These are phyloP conservation scores for Globisporangium abappressorium DNA, from an alignment of 352 stramenopile species.

Conservation along the genomic window DNA sequence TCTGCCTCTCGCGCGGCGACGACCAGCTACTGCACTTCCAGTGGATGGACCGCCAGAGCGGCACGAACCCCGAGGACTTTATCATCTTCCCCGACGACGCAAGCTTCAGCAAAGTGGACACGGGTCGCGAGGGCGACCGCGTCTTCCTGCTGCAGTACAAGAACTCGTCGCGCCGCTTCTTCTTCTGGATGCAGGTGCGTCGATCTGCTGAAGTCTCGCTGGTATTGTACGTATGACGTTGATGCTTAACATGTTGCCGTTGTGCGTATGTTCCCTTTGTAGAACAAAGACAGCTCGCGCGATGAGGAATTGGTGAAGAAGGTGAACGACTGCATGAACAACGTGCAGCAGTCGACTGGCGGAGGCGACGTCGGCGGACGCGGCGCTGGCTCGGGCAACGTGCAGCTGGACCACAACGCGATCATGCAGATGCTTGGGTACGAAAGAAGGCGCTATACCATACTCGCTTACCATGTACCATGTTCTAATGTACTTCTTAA, in stretches of 20 bases:
- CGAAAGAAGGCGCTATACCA: neutral
- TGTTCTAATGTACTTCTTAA: neutral
- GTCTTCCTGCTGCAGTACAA: constrained; percentile 94
- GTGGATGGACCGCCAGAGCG: constrained; percentile 89
- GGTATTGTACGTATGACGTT: neutral
- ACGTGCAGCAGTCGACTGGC: constrained; percentile 47
- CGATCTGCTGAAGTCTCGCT: neutral
- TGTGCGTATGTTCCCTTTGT: neutral
- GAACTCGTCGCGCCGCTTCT: constrained; percentile 89
- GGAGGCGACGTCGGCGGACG: constrained; percentile 25
- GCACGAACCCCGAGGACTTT: constrained; percentile 84
- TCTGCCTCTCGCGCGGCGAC: constrained; percentile 81
- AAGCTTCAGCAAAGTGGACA: constrained; percentile 87
- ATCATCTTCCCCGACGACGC: constrained; percentile 93
- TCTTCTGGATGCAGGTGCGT: constrained; percentile 94
- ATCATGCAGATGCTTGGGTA: constrained; percentile 91
- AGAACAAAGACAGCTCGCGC: constrained; percentile 87
- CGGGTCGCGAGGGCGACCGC: constrained; percentile 76
- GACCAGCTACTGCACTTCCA: constrained; percentile 92
- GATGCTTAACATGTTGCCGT: neutral
- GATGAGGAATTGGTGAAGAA: constrained; percentile 88
- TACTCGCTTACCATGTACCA: neutral
- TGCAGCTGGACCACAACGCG: constrained; percentile 86
- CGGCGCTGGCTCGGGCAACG: constrained; percentile 41
- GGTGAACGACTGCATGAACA: constrained; percentile 89